phyloP scores from a whole-genome alignment of 1,139 yeast genomes.

The Magnusiomyces magnusii region DNA sequence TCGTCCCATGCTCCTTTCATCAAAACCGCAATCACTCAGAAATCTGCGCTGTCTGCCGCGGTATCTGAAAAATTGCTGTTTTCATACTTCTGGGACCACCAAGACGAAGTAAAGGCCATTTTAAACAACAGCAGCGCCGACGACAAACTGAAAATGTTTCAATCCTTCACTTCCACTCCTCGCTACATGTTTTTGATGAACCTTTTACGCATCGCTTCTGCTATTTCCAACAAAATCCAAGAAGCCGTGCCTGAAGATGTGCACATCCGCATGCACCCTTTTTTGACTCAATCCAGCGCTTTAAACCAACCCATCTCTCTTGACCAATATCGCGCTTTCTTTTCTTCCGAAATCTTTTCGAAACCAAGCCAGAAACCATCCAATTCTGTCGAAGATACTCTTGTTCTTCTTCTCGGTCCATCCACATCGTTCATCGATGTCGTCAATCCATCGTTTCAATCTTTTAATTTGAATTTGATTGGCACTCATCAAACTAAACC shows the following conservation, averaged over 20 bases:
- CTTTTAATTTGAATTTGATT: no score
- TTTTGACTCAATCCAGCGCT: neutral
- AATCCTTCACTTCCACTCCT: neutral
- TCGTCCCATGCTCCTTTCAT: neutral
- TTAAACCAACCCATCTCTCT: neutral
- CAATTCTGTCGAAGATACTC: neutral
- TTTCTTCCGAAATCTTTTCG: neutral
- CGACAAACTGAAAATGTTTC: neutral
- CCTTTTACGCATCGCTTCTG: neutral
- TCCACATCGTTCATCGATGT: neutral
- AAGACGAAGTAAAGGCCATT: neutral
- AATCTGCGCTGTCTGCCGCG: neutral
- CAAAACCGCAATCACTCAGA: neutral
- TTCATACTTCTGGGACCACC: conserved; percentile 4
- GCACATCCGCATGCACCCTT: neutral
- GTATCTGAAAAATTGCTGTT: neutral
- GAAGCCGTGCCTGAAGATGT: neutral
- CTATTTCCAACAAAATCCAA: neutral
- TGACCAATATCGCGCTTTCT: neutral
- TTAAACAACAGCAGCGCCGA: neutral
- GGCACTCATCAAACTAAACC: no score
- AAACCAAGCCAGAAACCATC: neutral
- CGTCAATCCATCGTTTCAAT: neutral
- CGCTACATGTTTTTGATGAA: neutral
- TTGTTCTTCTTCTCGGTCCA: neutral